A percentile compares a stretch with the other conserved stretches of the same genome.
phyloP scores from a whole-genome alignment of 345 rosid genomes.

The Linum tenue region DNA sequence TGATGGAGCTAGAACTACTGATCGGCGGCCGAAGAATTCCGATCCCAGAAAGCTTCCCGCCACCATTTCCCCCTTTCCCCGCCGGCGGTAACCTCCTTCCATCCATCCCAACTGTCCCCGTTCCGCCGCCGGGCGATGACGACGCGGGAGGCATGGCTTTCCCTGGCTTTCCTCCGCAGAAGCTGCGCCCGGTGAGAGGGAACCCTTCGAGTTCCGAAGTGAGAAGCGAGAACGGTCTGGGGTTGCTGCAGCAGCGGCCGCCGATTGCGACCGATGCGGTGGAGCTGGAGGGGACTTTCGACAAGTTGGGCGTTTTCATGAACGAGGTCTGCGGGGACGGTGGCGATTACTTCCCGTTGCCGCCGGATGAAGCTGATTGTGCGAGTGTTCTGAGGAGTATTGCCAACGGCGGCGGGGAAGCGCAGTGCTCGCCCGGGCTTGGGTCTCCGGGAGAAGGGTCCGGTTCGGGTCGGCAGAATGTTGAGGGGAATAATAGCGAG shows the following conservation, averaged over 20 bases:
- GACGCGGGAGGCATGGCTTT: background rate
- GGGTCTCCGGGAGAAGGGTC: constrained; percentile 8
- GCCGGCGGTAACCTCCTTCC: constrained; percentile 12
- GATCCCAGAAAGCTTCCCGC: constrained; percentile 26
- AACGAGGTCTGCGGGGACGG: constrained; percentile 17
- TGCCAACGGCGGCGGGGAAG: background rate
- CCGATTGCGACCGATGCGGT: constrained; percentile 12
- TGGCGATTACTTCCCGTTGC: constrained; percentile 20
- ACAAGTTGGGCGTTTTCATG: constrained; percentile 23
- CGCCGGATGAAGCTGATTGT: constrained; percentile 19
- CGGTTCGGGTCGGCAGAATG: background rate
- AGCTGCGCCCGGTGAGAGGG: constrained; percentile 56
- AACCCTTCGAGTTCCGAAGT: constrained; percentile 13
- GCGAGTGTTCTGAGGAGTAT: constrained; percentile 14
- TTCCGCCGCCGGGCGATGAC: constrained; percentile 8
- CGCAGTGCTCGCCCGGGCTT: background rate
- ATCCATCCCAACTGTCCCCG: constrained; percentile 6
- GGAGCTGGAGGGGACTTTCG: constrained; percentile 26
- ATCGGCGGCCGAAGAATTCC: constrained; percentile 37
- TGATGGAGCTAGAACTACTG: constrained; percentile 39
- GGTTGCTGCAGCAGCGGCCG: background rate
- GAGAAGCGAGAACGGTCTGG: background rate
- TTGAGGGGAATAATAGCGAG: background rate
- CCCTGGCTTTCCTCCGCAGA: constrained; percentile 39
- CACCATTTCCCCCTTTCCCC: constrained; percentile 35